Conservation (phyloP, 345 rosid species). For the Erucastrum elatum region DNA sequence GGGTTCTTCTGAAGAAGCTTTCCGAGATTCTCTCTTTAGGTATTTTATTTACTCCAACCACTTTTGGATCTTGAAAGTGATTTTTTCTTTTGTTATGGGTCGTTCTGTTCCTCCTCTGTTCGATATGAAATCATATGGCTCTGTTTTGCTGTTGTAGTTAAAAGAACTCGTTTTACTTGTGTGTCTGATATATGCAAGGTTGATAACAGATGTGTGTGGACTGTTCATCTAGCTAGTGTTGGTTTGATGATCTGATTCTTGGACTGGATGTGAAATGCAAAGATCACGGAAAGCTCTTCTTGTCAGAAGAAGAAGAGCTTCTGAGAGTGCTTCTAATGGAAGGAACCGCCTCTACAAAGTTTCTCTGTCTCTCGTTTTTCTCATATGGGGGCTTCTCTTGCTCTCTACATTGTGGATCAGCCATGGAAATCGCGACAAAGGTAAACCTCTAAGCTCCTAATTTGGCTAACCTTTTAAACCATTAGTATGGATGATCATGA, state of each 20-base stretch:
- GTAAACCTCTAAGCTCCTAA: slow-evolving; percentile 32
- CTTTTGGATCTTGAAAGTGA: slow-evolving; percentile 26
- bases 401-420: slow-evolving; percentile 70
- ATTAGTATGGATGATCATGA: not conserved
- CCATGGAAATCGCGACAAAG: slow-evolving; percentile 57
- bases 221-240: not conserved
- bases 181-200: slow-evolving; percentile 10
- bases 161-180: not conserved
- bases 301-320: slow-evolving; percentile 78
- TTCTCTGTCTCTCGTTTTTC: slow-evolving; percentile 71
- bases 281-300: slow-evolving; percentile 91
- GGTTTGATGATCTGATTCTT: slow-evolving; percentile 16
- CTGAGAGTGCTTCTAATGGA: slow-evolving; percentile 45
- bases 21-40: not conserved
- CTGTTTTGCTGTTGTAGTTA: not conserved
- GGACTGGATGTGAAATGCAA: slow-evolving; percentile 85
- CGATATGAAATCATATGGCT: not conserved
- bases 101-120: not conserved
- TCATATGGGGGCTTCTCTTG: slow-evolving; percentile 74
- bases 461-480: not conserved
- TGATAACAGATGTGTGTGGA: slow-evolving; percentile 19
- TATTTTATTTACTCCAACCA: slow-evolving; percentile 11
- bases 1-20: slow-evolving; percentile 12
- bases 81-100: not conserved
- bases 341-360: slow-evolving; percentile 55